phyloP scores from a whole-genome alignment of 2,329 filamentous ascomycete species.

The Rosellinia necatrix region DNA sequence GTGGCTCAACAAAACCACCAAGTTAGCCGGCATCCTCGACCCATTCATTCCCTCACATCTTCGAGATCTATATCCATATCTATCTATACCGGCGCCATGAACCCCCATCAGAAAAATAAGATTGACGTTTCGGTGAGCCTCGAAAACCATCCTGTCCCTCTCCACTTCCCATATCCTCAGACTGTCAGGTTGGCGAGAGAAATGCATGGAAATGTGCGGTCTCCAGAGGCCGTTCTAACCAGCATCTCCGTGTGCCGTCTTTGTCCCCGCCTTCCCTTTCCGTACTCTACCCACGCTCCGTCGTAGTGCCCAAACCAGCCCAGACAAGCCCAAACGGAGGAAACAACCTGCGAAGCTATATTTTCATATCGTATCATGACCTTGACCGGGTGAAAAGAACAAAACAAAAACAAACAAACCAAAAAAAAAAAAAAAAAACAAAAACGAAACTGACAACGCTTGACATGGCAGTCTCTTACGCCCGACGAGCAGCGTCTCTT shows the following conservation, averaged over 20 bases:
- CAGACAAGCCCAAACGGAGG: not conserved
- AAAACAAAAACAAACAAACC: not conserved
- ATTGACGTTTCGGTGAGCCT: slow-evolving; percentile 87
- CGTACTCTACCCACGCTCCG: not conserved
- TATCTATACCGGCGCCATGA: slow-evolving; percentile 66
- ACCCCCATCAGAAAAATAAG: slow-evolving; percentile 98
- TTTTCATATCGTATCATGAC: too few species aligned
- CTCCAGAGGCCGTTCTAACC: not conserved
- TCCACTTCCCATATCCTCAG: not conserved
- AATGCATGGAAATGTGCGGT: not conserved
- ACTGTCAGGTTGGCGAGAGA: not conserved
- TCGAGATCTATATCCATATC: slow-evolving; percentile 18
- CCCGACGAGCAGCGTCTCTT: slow-evolving; percentile 96
- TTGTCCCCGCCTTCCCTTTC: slow-evolving; percentile 18
- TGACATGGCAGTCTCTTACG: slow-evolving; percentile 72
- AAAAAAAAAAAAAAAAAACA: not conserved
- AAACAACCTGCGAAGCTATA: not conserved
- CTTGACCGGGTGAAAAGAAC: not conserved
- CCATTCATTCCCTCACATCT: not conserved
- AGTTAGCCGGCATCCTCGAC: not conserved
- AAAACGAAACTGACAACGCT: slow-evolving; percentile 3
- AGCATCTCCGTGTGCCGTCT: not conserved
- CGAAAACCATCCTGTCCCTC: slow-evolving; percentile 18
- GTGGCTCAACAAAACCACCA: not conserved
- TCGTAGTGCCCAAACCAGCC: not conserved